Percentiles rank a stretch among this genome's conserved stretches.
phyloP scores from a whole-genome alignment of 2,329 filamentous ascomycete species.

The Ophiostoma ulmi region DNA sequence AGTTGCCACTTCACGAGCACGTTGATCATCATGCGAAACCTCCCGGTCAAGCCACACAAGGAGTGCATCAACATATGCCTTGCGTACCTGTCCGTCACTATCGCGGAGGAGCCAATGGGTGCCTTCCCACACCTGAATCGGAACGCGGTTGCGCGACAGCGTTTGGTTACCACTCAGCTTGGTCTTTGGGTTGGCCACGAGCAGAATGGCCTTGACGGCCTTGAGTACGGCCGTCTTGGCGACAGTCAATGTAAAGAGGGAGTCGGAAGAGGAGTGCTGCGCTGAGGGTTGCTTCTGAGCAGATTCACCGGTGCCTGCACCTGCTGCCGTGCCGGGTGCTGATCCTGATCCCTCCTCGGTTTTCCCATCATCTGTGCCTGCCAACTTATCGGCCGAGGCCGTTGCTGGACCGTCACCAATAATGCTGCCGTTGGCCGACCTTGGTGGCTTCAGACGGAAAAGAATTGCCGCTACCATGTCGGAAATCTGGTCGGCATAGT shows the following conservation, averaged over 20 bases:
- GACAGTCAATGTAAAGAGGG: slow-evolving; percentile 49
- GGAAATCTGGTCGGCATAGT: slow-evolving; percentile 92
- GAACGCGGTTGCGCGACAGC: slow-evolving; percentile 68
- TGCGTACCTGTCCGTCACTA: slow-evolving; percentile 68
- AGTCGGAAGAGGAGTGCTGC: slow-evolving; percentile 41
- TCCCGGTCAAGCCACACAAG: slow-evolving; percentile 81
- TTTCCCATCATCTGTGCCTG: slow-evolving; percentile 42
- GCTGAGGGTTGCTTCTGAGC: slow-evolving; percentile 40
- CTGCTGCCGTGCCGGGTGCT: neutral
- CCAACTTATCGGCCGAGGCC: slow-evolving; percentile 44
- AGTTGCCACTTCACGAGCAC: slow-evolving; percentile 51
- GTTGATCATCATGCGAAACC: slow-evolving; percentile 61
- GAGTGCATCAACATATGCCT: slow-evolving; percentile 79
- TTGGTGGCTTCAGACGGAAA: slow-evolving; percentile 65
- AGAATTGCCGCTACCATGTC: slow-evolving; percentile 88
- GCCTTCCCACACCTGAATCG: slow-evolving; percentile 87
- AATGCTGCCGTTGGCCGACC: slow-evolving; percentile 36
- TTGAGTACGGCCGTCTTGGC: slow-evolving; percentile 64
- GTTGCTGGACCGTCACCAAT: slow-evolving; percentile 34
- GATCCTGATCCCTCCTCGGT: slow-evolving; percentile 30
- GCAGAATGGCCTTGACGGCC: slow-evolving; percentile 74
- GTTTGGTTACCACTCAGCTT: slow-evolving; percentile 55
- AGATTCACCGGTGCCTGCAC: slow-evolving; percentile 36
- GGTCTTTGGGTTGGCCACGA: slow-evolving; percentile 68
- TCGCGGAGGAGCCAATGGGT: slow-evolving; percentile 90